Base-by-base conservation (phyloP, 1,139 yeast species). In the Blastobotrys arbuscula region DNA sequence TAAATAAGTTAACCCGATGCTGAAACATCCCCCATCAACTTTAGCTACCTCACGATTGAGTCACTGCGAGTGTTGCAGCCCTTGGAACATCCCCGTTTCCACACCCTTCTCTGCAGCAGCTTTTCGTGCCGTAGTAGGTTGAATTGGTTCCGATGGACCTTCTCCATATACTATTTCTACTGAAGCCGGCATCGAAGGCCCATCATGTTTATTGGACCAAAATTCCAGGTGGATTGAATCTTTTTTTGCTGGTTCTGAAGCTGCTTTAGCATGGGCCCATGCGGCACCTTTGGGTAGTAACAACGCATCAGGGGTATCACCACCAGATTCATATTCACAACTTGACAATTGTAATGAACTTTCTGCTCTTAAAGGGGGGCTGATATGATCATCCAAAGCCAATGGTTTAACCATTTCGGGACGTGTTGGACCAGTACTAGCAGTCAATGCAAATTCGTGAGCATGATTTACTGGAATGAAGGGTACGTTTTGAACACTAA, bases 391-490 rank as follows among this genome's bases (percentile, higher is more conserved):
- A 12, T 19, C 31, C 9, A 40, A 18, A 23, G 43, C 16, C 21
- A 23, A 8, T 16, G 44, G 37, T 19, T 26, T 24, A 5, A 31
- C 37, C 15, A 34, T n/a, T 2, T 20, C 39, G 7, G 45, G 21
- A n/a, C 23, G 31, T 8, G 37, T 5, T 15, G 44, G 28, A 4
- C 34, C 44, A 2, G 45, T 42, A 12, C 33, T 15, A 3, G 45
- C 45, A 2, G 33, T 21, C 13, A 42, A 21, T 5, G 31, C 21
- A 15, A 21, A 16, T 21, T 34, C 45, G 13, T 21, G 33, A 2
- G 37, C 39, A 34, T 42, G 45, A 23, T 42, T 42, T 7, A 42
- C 45, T 3, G 45, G 45, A 23, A 42, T 42, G 10, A 40, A 28
- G 18, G 46, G 46, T 7, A 13, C 19, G 12, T 7, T 15, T 26